These are phyloP conservation scores for Ulmus americana DNA, from an alignment of 331 rosid species.

Conservation along the genomic window DNA sequence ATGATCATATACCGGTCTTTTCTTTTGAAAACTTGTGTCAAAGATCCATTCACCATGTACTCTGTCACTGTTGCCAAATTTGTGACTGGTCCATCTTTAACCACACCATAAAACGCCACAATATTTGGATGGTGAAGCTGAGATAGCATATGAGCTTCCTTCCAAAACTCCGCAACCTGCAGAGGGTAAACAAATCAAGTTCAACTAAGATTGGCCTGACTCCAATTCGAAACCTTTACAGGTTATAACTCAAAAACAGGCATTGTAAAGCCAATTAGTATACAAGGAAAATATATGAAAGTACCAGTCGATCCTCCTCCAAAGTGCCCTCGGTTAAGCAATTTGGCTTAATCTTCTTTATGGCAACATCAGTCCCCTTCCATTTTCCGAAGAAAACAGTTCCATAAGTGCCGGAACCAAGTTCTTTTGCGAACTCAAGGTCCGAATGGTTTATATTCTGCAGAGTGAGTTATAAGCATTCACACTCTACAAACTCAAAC, in stretches of 20 bases:
- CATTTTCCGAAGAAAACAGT: conserved; percentile 34
- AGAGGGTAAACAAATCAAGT: not conserved
- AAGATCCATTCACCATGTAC: conserved; percentile 35
- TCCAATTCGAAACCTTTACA: too few species aligned
- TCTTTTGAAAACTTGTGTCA: conserved; percentile 22
- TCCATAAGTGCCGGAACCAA: conserved; percentile 37
- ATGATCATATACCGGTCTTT: too few species aligned
- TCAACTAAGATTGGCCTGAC: too few species aligned
- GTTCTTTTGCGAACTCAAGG: conserved; percentile 32
- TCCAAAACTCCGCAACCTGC: conserved; percentile 34
- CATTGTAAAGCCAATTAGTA: too few species aligned
- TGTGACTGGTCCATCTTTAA: conserved; percentile 26
- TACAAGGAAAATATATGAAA: not conserved
- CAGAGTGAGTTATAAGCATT: not conserved
- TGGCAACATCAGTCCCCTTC: conserved; percentile 34
- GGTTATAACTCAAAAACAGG: too few species aligned
- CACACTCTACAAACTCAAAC: not conserved
- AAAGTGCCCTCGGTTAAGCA: conserved; percentile 26
- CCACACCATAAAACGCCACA: conserved; percentile 32
- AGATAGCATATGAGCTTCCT: conserved; percentile 28
- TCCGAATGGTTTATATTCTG: conserved; percentile 26
- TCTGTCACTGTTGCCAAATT: conserved; percentile 36
- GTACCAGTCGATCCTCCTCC: conserved; percentile 30
- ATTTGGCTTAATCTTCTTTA: conserved; percentile 30
- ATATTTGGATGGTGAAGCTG: conserved; percentile 37